Conservation (phyloP, 176 grass and related monocot genomes). For the Hyparrhenia diplandra region DNA sequence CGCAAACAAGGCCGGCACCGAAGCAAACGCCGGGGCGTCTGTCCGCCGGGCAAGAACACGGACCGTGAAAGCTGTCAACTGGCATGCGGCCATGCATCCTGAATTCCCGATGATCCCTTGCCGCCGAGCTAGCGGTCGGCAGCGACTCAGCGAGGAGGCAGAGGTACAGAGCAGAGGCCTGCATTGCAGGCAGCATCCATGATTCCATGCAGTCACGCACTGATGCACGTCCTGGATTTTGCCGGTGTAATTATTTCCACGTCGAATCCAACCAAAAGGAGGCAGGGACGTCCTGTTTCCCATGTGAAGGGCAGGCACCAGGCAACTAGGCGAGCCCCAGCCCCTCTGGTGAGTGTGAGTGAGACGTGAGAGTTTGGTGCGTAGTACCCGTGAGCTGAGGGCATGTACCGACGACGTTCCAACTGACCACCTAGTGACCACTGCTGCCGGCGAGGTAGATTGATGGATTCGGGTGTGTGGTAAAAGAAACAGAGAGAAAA, state of each 20-base stretch:
- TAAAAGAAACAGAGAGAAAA: neutral
- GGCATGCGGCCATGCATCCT: neutral
- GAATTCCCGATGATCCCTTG: neutral
- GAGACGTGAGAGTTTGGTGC: neutral
- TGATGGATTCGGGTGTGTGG: neutral
- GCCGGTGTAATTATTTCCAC: conserved; percentile 37
- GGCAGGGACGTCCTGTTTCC: conserved; percentile 8
- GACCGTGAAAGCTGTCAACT: conserved; percentile 5
- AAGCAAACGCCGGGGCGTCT: conserved; percentile 9
- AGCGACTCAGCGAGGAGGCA: neutral
- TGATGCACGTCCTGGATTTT: conserved; percentile 27
- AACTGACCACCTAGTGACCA: neutral
- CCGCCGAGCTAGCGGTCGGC: conserved; percentile 18
- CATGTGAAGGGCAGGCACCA: conserved; percentile 35
- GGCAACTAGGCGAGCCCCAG: neutral
- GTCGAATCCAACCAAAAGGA: conserved; percentile 47
- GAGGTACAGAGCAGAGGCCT: neutral
- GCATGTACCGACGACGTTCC: neutral
- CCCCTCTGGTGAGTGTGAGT: too few relatives aligned
- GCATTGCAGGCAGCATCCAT: conserved; percentile 21
- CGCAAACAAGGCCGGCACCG: conserved; percentile 2
- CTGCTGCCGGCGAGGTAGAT: neutral
- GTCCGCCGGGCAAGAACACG: neutral
- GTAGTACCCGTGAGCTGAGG: conserved; percentile 30
- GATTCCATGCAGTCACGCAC: conserved; percentile 2